A percentile compares a stretch with the other conserved stretches of the same genome.
Conservation (phyloP, 2,329 filamentous ascomycete species). For the Penicillium sp. region DNA sequence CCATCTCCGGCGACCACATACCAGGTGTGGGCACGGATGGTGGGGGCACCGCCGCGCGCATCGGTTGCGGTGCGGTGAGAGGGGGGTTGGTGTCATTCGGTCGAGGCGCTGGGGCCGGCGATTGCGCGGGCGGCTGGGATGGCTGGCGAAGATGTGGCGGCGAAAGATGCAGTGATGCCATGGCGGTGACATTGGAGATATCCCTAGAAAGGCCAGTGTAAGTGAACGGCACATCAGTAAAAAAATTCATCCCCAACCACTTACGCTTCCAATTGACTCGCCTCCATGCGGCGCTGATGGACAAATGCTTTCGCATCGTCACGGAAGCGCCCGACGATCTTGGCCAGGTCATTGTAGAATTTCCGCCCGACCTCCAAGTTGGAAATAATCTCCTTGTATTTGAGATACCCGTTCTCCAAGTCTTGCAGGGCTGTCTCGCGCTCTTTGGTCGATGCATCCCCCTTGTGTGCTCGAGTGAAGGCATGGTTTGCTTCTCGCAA, state of each 20-base stretch:
- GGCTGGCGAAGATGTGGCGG: conserved; percentile 26
- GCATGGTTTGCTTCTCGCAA: conserved; percentile 70
- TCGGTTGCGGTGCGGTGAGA: conserved; percentile 46
- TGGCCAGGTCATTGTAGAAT: conserved; percentile 93
- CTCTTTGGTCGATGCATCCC: conserved; percentile 63
- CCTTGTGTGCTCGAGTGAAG: conserved; percentile 66
- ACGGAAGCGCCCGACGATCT: conserved; percentile 77
- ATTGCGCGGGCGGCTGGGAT: conserved; percentile 36
- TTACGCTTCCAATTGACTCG: conserved; percentile 69
- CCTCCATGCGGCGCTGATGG: conserved; percentile 73
- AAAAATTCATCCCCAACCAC: conserved; percentile 23
- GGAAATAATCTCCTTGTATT: conserved; percentile 91
- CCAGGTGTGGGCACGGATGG: conserved; percentile 51
- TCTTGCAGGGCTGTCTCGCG: conserved; percentile 81
- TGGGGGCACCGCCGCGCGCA: conserved; percentile 41
- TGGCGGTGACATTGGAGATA: conserved; percentile 49
- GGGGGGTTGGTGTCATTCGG: conserved; percentile 28
- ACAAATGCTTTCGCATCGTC: conserved; percentile 75
- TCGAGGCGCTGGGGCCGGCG: conserved; percentile 40
- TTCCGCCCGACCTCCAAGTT: conserved; percentile 88
- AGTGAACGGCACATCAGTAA: no score
- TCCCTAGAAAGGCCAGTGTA: conserved; percentile 36
- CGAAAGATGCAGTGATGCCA: conserved; percentile 52
- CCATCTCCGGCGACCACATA: conserved; percentile 75
- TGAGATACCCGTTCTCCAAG: conserved; percentile 85